Percentiles rank a stretch among this genome's conserved stretches.
These are phyloP conservation scores for Aspergillus ruber DNA, from an alignment of 2,329 filamentous ascomycete genomes.

Conservation along the genomic window DNA sequence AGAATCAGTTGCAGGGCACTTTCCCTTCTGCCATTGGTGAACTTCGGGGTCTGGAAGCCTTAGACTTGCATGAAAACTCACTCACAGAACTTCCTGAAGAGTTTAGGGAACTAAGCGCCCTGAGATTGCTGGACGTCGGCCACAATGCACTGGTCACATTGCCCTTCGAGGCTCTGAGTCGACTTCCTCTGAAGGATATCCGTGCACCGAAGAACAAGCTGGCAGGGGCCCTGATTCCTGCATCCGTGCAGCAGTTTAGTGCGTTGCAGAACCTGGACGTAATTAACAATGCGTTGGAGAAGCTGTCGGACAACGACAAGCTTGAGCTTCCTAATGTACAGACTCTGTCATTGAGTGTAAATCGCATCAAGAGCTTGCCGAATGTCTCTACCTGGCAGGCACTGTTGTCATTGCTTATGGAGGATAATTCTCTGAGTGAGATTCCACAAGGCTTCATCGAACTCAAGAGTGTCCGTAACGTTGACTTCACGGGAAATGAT, in stretches of 20 bases:
- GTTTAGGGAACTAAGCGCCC: slow-evolving; percentile 58
- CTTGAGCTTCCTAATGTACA: slow-evolving; percentile 67
- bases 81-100: slow-evolving; percentile 64
- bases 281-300: slow-evolving; percentile 65
- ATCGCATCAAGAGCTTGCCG: slow-evolving; percentile 68
- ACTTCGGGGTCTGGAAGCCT: slow-evolving; percentile 64
- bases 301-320: slow-evolving; percentile 41
- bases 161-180: slow-evolving; percentile 62
- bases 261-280: slow-evolving; percentile 71
- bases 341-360: slow-evolving; percentile 70
- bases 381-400: slow-evolving; percentile 67
- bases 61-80: slow-evolving; percentile 77
- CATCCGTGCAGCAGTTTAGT: slow-evolving; percentile 51
- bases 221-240: slow-evolving; percentile 62
- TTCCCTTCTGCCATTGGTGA: slow-evolving; percentile 58
- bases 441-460: slow-evolving; percentile 71
- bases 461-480: slow-evolving; percentile 63
- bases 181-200: slow-evolving; percentile 66
- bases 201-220: slow-evolving; percentile 72
- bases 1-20: slow-evolving; percentile 66
- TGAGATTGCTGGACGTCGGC: slow-evolving; percentile 72
- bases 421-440: slow-evolving; percentile 71
- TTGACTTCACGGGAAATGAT: slow-evolving; percentile 81
- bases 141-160: slow-evolving; percentile 69
- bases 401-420: slow-evolving; percentile 66